Evolutionary conservation across 352 stramenopile species (phyloP), one percentile per base, ranked within the genome.

Genomic region (Phytophthora fragariae): DNA sequence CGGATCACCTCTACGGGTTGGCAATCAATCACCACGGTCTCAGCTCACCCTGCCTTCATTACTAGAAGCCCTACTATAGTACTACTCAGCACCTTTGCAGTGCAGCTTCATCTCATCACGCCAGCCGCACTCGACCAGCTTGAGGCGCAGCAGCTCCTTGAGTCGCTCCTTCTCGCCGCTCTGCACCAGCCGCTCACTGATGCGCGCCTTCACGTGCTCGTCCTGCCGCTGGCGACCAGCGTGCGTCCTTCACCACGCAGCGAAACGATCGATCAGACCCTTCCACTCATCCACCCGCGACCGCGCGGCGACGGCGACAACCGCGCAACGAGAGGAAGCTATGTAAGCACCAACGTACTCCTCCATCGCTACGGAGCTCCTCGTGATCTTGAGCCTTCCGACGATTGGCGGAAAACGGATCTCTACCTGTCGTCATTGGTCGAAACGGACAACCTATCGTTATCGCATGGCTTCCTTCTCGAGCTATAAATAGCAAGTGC

Each of bases 81-180:
- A 49, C 41, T 41, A 41, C 35, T 12, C 41, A 49, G 41, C 15
- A 65, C 90, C 90, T 92, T 95, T 96, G 80, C 90, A 97, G 62
- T 93, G 79, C 50, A 85, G 68, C 70, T 97, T 98, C 79, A 98
- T 94, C 68, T 97, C 91, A 67, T 98, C 93, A 21, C 91, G 80
- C 94, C 94, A 98, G 57, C 95, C 95, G 60, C 91, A 98, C 52
- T 98, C 90, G 24, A 97, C 82, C 29, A 98, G 74, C 50, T 95
- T 91, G 9, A 92, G 76, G 7, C 92, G 75, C 66, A 98, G 72
- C 53, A 95, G 72, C 70, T 98, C 91, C 65, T 98, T 97, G 29
- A 98, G 81, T 24, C 91, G 76, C 60, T 97, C 92, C 68, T 97
- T 96, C 79, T 98, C 92, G 39, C 92, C 94, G 14, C 86, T 96